Conservation (phyloP, 106 monocot species). For the Cymbidium sinense region DNA sequence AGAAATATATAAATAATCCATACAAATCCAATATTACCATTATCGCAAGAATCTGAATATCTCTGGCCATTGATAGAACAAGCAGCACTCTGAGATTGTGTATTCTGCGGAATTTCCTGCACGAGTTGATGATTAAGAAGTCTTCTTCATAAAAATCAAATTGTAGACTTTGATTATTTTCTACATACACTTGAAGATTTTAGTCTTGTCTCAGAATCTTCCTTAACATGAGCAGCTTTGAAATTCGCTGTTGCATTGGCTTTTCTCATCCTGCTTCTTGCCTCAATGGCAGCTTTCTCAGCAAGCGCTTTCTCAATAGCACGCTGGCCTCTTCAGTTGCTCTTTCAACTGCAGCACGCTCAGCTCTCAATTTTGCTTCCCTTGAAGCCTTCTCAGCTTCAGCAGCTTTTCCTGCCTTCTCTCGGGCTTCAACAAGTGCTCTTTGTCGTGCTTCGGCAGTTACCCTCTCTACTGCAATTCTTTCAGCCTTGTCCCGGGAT, state of each 20-base stretch:
- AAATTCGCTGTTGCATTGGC: slow-evolving; percentile 11
- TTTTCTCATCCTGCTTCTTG: slow-evolving; percentile 27
- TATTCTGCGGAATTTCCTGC: slow-evolving; percentile 23
- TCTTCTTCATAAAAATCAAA: not conserved
- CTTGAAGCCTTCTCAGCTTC: slow-evolving; percentile 48
- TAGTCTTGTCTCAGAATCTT: slow-evolving; percentile 14
- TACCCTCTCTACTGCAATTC: slow-evolving; percentile 58
- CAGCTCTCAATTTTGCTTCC: slow-evolving; percentile 60
- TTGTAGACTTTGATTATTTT: not conserved
- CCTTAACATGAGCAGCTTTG: slow-evolving; percentile 19
- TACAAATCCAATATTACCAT: slow-evolving; percentile 28
- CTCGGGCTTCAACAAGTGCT: slow-evolving; percentile 56
- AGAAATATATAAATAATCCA: not conserved
- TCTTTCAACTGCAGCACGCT: slow-evolving; percentile 79
- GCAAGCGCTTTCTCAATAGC: slow-evolving; percentile 57
- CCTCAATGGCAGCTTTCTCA: slow-evolving; percentile 56
- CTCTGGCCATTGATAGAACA: slow-evolving; percentile 21
- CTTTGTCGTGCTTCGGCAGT: slow-evolving; percentile 81
- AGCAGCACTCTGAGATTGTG: slow-evolving; percentile 23
- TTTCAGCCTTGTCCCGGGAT: slow-evolving; percentile 56
- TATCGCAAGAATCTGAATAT: slow-evolving; percentile 25
- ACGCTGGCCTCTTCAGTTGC: slow-evolving; percentile 73
- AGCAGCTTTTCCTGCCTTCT: slow-evolving; percentile 64
- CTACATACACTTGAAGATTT: slow-evolving; percentile 13
- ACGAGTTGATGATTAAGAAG: slow-evolving; percentile 9